phyloP scores from a whole-genome alignment of 225 moss, liverwort and hornwort species.

The Physcomitrellopsis africana region DNA sequence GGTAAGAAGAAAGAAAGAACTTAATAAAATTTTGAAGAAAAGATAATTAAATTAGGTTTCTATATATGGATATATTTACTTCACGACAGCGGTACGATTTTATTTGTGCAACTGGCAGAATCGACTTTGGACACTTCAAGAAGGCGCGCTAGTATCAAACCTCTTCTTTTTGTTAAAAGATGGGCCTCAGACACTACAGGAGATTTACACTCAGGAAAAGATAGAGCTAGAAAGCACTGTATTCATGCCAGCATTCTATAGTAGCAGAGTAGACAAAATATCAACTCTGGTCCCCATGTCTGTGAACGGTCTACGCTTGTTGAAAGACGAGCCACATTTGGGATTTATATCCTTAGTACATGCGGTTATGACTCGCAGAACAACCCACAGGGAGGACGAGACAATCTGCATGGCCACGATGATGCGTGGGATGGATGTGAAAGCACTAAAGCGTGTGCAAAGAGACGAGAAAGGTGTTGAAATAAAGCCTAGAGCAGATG shows the following conservation, averaged over 20 bases:
- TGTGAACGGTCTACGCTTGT: background rate
- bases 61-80: too few species aligned
- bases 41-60: too few species aligned
- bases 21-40: too few species aligned
- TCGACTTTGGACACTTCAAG: background rate
- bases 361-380: background rate
- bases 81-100: background rate
- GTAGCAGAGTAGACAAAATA: background rate
- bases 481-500: background rate
- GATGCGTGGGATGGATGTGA: background rate
- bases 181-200: background rate
- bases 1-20: too few species aligned
- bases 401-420: background rate
- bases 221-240: background rate
- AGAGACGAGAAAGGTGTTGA: background rate
- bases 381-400: background rate
- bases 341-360: background rate
- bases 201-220: background rate
- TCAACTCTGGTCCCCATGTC: background rate
- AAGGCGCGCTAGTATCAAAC: background rate
- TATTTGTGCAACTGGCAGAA: background rate
- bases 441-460: background rate
- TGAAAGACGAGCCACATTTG: background rate
- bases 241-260: background rate
- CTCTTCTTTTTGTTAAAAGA: background rate